A percentile compares a stretch with the other conserved stretches of the same genome.
phyloP scores from a whole-genome alignment of 2,329 filamentous ascomycete species.

The Aspergillus texensis region DNA sequence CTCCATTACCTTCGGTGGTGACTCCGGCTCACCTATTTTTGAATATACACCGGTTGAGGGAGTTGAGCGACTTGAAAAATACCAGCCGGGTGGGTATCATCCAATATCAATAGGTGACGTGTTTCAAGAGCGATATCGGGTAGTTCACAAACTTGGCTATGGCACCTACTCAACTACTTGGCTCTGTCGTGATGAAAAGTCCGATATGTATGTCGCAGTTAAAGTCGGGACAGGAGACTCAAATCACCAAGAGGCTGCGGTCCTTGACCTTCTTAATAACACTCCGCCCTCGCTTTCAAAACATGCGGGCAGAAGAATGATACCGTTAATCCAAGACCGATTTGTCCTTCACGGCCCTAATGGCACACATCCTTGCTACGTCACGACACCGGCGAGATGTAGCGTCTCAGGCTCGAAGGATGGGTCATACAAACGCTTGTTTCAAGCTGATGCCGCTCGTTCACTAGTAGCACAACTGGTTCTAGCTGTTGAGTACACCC shows the following conservation, averaged over 20 bases:
- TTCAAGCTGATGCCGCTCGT: slow-evolving; percentile 27
- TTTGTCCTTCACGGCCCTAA: too few species aligned
- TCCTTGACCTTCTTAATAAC: too few species aligned
- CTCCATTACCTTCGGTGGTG: too few species aligned
- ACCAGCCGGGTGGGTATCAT: slow-evolving; percentile 8
- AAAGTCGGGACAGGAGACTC: slow-evolving; percentile 16
- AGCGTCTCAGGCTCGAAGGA: slow-evolving; percentile 7
- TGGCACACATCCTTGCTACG: too few species aligned
- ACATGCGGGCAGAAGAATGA: too few species aligned
- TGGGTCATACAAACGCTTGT: slow-evolving; percentile 25
- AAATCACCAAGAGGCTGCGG: too few species aligned
- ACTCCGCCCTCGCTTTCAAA: too few species aligned
- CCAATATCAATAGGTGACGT: neutral
- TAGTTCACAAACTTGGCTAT: slow-evolving; percentile 21
- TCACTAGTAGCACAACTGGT: slow-evolving; percentile 29
- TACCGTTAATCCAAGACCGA: too few species aligned
- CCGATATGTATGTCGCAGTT: slow-evolving; percentile 8
- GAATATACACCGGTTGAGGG: too few species aligned
- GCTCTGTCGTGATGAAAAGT: slow-evolving; percentile 12
- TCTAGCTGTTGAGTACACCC: slow-evolving; percentile 32
- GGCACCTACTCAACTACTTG: slow-evolving; percentile 19
- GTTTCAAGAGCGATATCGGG: slow-evolving; percentile 8
- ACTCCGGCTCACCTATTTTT: too few species aligned
- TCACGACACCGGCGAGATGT: too few species aligned
- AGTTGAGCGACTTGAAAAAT: neutral